A percentile compares a stretch with the other conserved stretches of the same genome.
Conservation (phyloP, 129 eudicot genomes). For the Saussurea involucrata region DNA sequence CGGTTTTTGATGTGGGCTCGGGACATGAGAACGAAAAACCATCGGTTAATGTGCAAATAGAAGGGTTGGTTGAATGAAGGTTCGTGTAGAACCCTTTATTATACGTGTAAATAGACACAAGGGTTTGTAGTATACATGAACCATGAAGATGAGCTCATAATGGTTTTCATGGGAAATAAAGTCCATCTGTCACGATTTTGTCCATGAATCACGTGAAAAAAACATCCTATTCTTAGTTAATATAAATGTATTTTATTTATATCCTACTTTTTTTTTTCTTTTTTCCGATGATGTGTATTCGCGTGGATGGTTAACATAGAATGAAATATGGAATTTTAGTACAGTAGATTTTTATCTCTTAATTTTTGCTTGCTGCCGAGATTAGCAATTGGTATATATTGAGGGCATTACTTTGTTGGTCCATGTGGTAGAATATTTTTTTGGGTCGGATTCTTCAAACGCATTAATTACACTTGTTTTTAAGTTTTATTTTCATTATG, state of each 20-base stretch:
- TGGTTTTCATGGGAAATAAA: no score
- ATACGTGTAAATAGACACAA: not conserved
- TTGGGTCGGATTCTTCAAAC: no score
- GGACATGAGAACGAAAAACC: slow-evolving; percentile 1
- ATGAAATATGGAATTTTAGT: no score
- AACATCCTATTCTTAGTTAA: not conserved
- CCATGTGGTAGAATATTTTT: no score
- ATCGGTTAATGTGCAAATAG: not conserved
- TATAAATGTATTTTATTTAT: not conserved
- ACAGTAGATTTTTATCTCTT: no score
- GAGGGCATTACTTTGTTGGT: no score
- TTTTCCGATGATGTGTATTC: not conserved
- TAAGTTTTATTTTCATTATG: no score
- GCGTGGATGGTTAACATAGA: not conserved
- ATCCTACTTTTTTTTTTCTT: not conserved
- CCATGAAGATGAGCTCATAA: not conserved
- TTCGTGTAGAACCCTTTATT: not conserved
- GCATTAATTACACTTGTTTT: no score
- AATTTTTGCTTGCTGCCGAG: no score
- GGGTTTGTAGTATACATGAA: not conserved
- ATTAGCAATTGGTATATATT: no score
- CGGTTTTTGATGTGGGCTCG: slow-evolving; percentile 18
- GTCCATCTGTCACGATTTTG: not conserved
- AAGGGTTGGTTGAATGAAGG: slow-evolving; percentile 9
- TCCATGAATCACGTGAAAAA: not conserved